Evolutionary conservation across 495 filamentous ascomycete genomes (phyloP).

Genomic region (Xylaria flabelliformis): DNA sequence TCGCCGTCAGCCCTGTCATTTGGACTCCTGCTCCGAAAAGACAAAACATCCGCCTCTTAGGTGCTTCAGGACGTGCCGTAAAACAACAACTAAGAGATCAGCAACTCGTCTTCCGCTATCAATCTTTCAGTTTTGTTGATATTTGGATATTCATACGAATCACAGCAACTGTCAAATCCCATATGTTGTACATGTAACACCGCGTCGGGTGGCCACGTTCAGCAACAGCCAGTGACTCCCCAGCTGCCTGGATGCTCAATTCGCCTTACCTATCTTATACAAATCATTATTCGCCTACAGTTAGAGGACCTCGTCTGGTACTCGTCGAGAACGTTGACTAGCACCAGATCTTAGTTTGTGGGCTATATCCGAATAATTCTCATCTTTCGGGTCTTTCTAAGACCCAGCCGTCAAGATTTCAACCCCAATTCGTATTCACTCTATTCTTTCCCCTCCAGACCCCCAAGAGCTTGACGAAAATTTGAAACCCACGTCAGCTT

Average conservation of each 20-base stretch:
- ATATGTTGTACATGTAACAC: slow-evolving; percentile 15
- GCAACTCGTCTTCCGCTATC: background rate
- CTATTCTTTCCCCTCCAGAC: slow-evolving; percentile 55
- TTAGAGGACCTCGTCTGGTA: background rate
- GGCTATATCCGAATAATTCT: background rate
- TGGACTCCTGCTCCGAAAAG: background rate
- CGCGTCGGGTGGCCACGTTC: background rate
- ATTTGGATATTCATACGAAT: background rate
- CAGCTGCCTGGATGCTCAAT: background rate
- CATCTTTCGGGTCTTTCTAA: slow-evolving; percentile 32
- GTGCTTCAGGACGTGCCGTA: background rate
- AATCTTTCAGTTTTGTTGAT: background rate
- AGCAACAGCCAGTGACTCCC: slow-evolving; percentile 9
- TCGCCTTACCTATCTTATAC: background rate
- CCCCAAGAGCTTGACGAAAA: slow-evolving; percentile 48
- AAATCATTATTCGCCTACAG: background rate
- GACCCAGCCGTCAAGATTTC: slow-evolving; percentile 58
- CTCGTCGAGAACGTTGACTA: background rate
- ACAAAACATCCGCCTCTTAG: background rate
- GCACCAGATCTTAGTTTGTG: background rate
- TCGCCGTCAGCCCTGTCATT: background rate
- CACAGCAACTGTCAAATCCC: background rate
- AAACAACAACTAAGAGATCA: background rate
- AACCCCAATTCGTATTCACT: slow-evolving; percentile 56
- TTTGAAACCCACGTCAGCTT: slow-evolving; percentile 37